These are phyloP conservation scores for Penicillium pancosmium DNA, from an alignment of 495 filamentous ascomycete species.

Conservation along the genomic window DNA sequence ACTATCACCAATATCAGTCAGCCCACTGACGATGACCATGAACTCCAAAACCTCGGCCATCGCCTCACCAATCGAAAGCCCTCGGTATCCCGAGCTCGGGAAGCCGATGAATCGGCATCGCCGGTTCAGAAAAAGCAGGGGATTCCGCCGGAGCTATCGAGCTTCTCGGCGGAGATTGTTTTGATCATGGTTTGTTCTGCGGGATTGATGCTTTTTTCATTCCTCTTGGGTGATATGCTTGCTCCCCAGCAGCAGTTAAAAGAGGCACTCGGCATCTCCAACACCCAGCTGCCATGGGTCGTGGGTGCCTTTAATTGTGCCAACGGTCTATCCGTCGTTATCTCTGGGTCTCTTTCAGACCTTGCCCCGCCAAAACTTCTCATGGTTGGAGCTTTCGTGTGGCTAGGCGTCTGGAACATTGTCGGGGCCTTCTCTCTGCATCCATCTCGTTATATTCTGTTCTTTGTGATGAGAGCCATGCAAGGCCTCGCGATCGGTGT, in stretches of 20 bases:
- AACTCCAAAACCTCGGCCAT: constrained; percentile 16
- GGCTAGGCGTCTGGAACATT: constrained; percentile 44
- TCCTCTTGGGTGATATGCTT: constrained; percentile 44
- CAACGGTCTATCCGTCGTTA: constrained; percentile 47
- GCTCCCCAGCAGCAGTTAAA: constrained; percentile 40
- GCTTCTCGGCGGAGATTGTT: constrained; percentile 36
- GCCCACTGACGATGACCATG: constrained; percentile 18
- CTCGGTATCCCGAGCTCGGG: constrained; percentile 21
- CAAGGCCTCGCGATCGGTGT: constrained; percentile 33
- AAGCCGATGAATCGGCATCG: constrained; percentile 21
- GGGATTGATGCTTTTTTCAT: constrained; percentile 47
- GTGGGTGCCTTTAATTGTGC: constrained; percentile 44
- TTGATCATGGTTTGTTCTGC: constrained; percentile 47
- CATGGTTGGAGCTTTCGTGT: constrained; percentile 45
- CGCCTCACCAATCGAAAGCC: constrained; percentile 23
- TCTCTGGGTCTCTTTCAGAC: constrained; percentile 48
- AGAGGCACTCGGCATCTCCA: constrained; percentile 38
- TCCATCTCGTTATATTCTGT: constrained; percentile 33
- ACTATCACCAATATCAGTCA: constrained; percentile 16
- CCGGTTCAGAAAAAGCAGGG: constrained; percentile 27
- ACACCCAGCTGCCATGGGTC: constrained; percentile 44
- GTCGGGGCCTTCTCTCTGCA: constrained; percentile 41
- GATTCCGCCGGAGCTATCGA: constrained; percentile 24
- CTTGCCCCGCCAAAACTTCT: constrained; percentile 43
- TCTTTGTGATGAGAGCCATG: constrained; percentile 35